Evolutionary conservation across 2,329 filamentous ascomycete genomes (phyloP).

Genomic region (Colletotrichum lentis): DNA sequence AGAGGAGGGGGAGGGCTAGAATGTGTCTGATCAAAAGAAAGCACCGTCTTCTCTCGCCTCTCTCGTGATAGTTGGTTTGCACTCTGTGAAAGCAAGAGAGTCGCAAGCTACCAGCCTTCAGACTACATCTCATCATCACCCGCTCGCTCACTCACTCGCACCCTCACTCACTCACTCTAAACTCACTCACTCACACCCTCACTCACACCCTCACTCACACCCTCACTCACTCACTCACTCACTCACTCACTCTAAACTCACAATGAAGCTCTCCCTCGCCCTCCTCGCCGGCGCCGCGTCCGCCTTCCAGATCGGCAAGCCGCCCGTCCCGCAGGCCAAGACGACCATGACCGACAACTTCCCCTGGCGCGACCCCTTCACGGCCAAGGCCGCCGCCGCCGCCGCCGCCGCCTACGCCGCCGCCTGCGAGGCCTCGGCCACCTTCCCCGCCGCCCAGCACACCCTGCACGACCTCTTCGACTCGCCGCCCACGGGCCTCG

Average conservation of each 20-base stretch:
- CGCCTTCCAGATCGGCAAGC: constrained; percentile 44
- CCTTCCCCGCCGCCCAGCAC: constrained; percentile 53
- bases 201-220: too few species aligned
- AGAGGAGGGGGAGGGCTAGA: too few species aligned
- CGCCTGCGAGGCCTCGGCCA: constrained; percentile 47
- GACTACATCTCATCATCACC: too few species aligned
- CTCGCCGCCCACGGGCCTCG: constrained; percentile 50
- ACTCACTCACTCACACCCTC: too few species aligned
- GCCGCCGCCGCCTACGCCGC: constrained; percentile 45
- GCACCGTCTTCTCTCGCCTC: too few species aligned
- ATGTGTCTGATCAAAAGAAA: neutral
- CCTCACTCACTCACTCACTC: neutral
- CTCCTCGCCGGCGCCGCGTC: constrained; percentile 35
- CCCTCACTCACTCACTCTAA: too few species aligned
- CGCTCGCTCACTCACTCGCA: too few species aligned
- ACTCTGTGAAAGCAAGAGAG: neutral
- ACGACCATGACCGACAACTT: constrained; percentile 51
- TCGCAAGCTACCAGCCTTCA: too few species aligned
- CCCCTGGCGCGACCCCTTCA: constrained; percentile 54
- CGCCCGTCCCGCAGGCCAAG: constrained; percentile 42
- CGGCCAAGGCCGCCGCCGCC: constrained; percentile 38
- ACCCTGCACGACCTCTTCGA: constrained; percentile 55
- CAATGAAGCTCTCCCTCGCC: constrained; percentile 11
- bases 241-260: neutral
- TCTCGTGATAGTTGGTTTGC: neutral